Base-by-base conservation (phyloP, 768 basidiomycete species). In the Trametes cingulata region DNA sequence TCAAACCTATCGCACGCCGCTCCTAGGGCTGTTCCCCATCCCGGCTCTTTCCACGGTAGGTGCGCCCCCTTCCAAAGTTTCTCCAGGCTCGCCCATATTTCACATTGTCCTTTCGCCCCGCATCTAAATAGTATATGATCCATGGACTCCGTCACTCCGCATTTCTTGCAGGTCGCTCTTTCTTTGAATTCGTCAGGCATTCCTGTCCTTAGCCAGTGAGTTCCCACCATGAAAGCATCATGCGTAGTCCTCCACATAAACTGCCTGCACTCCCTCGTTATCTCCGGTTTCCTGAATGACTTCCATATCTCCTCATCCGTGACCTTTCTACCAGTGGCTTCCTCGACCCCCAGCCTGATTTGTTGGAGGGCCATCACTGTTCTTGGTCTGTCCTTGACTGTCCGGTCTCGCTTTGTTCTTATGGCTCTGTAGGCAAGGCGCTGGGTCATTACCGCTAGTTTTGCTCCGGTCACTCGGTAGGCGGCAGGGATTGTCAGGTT, bases 101-200 rank as follows among this genome's bases (percentile, higher is more conserved):
- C 3, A 7, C n/a, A 19, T 1, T 39, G 37, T 19, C 53, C 60
- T 15, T 0, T n/a, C 5, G 52, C 53, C 0, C 45, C n/a, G 25
- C 60, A 61, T 1, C 17, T 1, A 27, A 52, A 37, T 1, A 61
- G 37, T 1, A 61, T 61, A n/a, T 61, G 60, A 1, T 42, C n/a
- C 53, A 61, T 49, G 0, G 47, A 15, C 20, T 61, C 60, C 3
- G 6, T 3, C 9, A 35, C 33, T 2, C 6, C 19, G 29, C 60
- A 61, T 19, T n/a, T 22, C 10, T 15, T 14, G 36, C 60, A 61
- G 3, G 27, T 39, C 2, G 46, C 52, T 2, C 60, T 17, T 17
- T 40, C 25, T 43, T 55, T 7, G 1, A 60, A 24, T 7, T 41
- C 17, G 1, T 42, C 60, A 7, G 50, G 27, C 45, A 52, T 52